Evolutionary conservation across 2,329 filamentous ascomycete genomes (phyloP).

Genomic region (Tolypocladium amazonense): DNA sequence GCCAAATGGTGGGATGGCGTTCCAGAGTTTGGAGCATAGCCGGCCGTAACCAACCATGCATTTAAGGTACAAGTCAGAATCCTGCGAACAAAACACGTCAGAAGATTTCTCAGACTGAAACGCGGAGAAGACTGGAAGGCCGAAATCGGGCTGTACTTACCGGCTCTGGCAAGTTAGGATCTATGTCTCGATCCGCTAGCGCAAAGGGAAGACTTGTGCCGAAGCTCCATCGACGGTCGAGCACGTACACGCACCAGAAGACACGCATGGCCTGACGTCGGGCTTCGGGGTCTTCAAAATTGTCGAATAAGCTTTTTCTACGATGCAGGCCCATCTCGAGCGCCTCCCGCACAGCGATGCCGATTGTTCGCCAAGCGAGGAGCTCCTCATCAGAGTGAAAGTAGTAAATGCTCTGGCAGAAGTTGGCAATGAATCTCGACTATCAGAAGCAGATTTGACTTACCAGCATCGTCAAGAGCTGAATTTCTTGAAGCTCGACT

Average conservation of each 20-base stretch:
- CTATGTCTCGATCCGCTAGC: conserved; percentile 36
- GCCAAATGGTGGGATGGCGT: conserved; percentile 27
- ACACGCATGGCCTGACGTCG: conserved; percentile 23
- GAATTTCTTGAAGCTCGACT: conserved; percentile 22
- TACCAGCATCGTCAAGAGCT: conserved; percentile 20
- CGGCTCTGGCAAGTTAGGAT: conserved; percentile 34
- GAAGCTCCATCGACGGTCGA: conserved; percentile 41
- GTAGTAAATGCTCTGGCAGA: conserved; percentile 25
- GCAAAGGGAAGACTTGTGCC: conserved; percentile 38
- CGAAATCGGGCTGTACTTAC: conserved; percentile 9
- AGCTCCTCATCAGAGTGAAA: conserved; percentile 38
- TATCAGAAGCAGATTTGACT: background rate
- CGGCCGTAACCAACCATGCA: conserved; percentile 38
- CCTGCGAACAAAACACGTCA: conserved; percentile 9
- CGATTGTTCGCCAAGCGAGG: conserved; percentile 35
- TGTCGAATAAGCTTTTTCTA: conserved; percentile 29
- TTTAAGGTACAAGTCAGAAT: conserved; percentile 26
- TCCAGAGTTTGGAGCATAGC: conserved; percentile 35
- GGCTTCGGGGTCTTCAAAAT: conserved; percentile 19
- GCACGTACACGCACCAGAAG: conserved; percentile 41
- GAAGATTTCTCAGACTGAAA: rapidly evolving
- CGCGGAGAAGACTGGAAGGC: background rate
- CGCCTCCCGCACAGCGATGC: conserved; percentile 32
- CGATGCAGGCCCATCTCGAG: conserved; percentile 39
- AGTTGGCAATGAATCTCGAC: background rate